phyloP scores from a whole-genome alignment of 106 monocot species.

The Allium cepa region DNA sequence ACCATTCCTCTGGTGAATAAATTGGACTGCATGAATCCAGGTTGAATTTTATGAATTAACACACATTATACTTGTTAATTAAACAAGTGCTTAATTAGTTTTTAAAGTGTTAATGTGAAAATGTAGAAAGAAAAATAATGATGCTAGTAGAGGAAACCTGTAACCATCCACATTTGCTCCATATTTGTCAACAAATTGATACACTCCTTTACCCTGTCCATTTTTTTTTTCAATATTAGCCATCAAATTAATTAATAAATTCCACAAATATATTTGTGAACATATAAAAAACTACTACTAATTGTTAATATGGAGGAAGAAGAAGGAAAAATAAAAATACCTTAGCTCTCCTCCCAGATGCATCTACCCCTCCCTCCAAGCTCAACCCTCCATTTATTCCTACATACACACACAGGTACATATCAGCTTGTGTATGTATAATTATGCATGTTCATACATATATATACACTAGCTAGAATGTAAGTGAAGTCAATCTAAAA shows the following conservation, averaged over 20 bases:
- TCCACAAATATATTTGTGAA: not conserved
- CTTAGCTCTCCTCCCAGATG: constrained; percentile 78
- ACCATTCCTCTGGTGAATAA: constrained; percentile 67
- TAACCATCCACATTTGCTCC: constrained; percentile 98
- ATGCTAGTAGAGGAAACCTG: constrained; percentile 30
- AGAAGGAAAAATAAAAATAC: constrained; percentile 10
- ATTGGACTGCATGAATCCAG: constrained; percentile 64
- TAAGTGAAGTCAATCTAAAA: too few species aligned
- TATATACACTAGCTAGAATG: too few species aligned
- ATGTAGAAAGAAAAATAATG: too few species aligned
- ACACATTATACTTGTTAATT: not conserved
- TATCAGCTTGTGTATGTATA: too few species aligned
- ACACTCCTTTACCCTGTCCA: constrained; percentile 87
- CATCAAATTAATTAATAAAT: not conserved
- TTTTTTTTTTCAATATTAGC: not conserved
- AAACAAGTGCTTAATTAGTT: not conserved
- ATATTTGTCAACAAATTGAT: constrained; percentile 90
- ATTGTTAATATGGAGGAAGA: not conserved
- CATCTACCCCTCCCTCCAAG: constrained; percentile 48
- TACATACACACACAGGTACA: constrained; percentile 5
- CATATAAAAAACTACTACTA: too few species aligned
- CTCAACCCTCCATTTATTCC: constrained; percentile 67
- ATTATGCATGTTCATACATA: too few species aligned
- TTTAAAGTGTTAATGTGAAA: not conserved
- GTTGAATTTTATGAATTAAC: not conserved